These are phyloP conservation scores for Fusarium armeniacum DNA, from an alignment of 2,329 filamentous ascomycete genomes.

Conservation along the genomic window DNA sequence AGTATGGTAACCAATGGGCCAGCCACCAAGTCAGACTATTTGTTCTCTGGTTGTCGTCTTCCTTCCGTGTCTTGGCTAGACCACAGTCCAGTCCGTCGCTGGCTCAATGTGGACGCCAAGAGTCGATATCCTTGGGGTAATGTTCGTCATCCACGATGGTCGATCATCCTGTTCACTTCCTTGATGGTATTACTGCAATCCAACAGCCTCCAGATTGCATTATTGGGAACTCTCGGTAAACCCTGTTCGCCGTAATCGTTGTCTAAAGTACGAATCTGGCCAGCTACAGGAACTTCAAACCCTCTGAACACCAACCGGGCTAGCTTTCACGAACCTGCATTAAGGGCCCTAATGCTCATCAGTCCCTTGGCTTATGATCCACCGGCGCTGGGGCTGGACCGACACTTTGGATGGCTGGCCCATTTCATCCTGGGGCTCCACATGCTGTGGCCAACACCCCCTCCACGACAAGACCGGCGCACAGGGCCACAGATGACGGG, in stretches of 20 bases:
- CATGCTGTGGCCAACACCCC: conserved; percentile 42
- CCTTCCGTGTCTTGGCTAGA: conserved; percentile 30
- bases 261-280: background rate
- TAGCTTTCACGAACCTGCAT: conserved; percentile 39
- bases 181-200: background rate
- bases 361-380: conserved; percentile 39
- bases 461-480: conserved; percentile 26
- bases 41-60: conserved; percentile 13
- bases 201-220: background rate
- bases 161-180: conserved; percentile 1
- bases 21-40: conserved; percentile 10
- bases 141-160: conserved; percentile 21
- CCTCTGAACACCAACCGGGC: conserved; percentile 29
- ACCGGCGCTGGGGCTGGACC: conserved; percentile 21
- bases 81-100: conserved; percentile 19
- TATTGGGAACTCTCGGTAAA: background rate
- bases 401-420: conserved; percentile 34
- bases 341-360: conserved; percentile 35
- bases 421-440: conserved; percentile 43
- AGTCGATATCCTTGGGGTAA: conserved; percentile 26
- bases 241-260: background rate
- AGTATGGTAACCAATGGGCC: conserved; percentile 7
- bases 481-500: conserved; percentile 43
- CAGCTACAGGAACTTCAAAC: conserved; percentile 17
- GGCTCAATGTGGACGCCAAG: conserved; percentile 28